Conservation (phyloP, 345 rosid species). For the Syzygium grande region DNA sequence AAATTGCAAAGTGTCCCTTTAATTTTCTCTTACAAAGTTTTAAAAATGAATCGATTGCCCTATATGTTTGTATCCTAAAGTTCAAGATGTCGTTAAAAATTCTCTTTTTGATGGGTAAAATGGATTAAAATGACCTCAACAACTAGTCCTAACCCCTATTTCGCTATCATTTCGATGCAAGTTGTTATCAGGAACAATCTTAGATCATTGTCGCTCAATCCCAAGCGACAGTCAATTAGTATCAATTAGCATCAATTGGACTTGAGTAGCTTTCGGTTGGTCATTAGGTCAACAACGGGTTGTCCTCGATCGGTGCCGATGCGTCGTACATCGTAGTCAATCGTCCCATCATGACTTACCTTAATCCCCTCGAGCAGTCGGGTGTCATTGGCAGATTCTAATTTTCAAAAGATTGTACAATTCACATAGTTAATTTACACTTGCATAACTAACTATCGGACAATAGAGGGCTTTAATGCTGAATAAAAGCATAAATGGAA, state of each 20-base stretch:
- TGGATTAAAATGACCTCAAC: not conserved
- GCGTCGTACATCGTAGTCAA: not conserved
- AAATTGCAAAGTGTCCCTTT: not conserved
- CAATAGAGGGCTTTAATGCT: too few species aligned
- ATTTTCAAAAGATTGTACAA: not conserved
- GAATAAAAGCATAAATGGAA: not conserved
- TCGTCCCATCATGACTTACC: not conserved
- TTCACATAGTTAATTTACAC: not conserved
- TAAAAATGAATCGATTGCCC: not conserved
- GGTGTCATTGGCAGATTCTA: not conserved
- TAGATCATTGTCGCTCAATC: too few species aligned
- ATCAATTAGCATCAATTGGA: not conserved
- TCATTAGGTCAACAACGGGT: not conserved
- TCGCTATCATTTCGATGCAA: not conserved
- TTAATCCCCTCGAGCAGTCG: not conserved
- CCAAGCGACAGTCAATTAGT: not conserved
- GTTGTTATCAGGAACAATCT: not conserved
- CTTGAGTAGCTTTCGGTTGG: not conserved
- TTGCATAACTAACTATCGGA: too few species aligned
- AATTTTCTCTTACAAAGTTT: not conserved
- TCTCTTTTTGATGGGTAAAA: not conserved
- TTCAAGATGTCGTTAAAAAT: too few species aligned
- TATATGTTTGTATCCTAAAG: not conserved
- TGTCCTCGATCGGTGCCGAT: not conserved
- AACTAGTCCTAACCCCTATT: not conserved